A percentile compares a stretch with the other conserved stretches of the same genome.
phyloP scores from a whole-genome alignment of 2,329 filamentous ascomycete genomes.

The Fusarium algeriense region DNA sequence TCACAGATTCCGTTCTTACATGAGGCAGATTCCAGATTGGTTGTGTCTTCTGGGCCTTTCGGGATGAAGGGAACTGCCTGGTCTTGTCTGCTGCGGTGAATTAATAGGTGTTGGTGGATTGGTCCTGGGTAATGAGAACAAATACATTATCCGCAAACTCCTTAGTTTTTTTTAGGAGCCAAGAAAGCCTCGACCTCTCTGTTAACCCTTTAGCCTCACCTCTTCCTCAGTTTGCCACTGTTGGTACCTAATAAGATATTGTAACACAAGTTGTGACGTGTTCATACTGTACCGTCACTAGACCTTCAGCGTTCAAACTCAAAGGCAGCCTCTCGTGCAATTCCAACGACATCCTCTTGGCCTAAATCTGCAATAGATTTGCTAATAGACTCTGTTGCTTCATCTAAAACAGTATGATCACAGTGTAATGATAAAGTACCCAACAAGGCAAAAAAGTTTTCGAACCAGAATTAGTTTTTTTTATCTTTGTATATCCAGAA shows the following conservation, averaged over 20 bases:
- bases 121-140: neutral
- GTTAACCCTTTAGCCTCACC: conserved; percentile 5
- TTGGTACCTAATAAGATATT: conserved; percentile 19
- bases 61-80: neutral
- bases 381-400: neutral
- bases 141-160: neutral
- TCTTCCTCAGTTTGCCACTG: conserved; percentile 34
- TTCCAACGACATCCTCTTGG: conserved; percentile 7
- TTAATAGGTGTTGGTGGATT: neutral
- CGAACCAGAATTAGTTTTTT: conserved; percentile 21
- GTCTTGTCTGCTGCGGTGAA: neutral
- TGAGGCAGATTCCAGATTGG: neutral
- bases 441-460: neutral
- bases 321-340: conserved; percentile 17
- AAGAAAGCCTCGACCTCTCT: conserved; percentile 1
- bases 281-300: conserved; percentile 1
- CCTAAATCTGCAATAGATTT: neutral
- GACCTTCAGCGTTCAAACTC: conserved; percentile 22
- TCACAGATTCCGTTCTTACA: conserved; percentile 3
- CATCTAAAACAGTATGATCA: neutral
- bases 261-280: conserved; percentile 18
- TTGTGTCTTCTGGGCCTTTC: neutral
- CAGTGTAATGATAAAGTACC: neutral
- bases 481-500: conserved; percentile 29
- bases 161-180: neutral